Base-by-base conservation (phyloP, 345 rosid species). In the Carallia pectinifolia region DNA sequence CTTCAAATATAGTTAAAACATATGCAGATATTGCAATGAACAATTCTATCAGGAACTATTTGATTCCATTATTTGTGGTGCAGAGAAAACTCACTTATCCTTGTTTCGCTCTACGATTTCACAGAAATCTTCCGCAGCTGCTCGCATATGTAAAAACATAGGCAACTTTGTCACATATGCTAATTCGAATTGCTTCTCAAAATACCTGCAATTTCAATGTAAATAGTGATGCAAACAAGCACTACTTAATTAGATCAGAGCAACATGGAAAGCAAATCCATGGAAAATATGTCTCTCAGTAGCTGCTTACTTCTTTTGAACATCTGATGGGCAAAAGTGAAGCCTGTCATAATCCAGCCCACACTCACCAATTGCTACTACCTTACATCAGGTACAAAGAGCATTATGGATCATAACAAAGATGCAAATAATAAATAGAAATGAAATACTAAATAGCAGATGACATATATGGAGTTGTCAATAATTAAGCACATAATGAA, bases 261-360 rank as follows among this genome's bases (percentile, higher is more conserved):
- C 75, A 44, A 44, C 27, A 33, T 27, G 60, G 33, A 62, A 16
- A 47, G 7, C 5, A 61, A 70, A 5, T 13, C n/a, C 40, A 52
- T 38, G 23, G 56, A 63, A 67, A 70, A 15, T 58, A 71, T 58
- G 44, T 68, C 33, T 72, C 67, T 50, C 62, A 61, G 60, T 50
- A 75, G 52, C 60, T 59, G 71, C 93, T 63, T 83, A 90, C 97
- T 90, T 90, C 87, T 86, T 92, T 65, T 92, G 99, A 76, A 83
- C 77, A 39, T 86, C 96, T 48, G 84, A 52, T 18, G 97, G 86
- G 74, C 97, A 95, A 75, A 95, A 92, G 29, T 92, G 97, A 85
- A 95, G 94, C 81, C 99, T 86, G 81, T 95, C 98, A 71, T 95
- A 95, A 78, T 95, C 99, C 80, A 95, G 76, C 72, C 99, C 99